Evolutionary conservation across 139 green algal genomes (phyloP).

Genomic region (Parachlorella kessleri): DNA sequence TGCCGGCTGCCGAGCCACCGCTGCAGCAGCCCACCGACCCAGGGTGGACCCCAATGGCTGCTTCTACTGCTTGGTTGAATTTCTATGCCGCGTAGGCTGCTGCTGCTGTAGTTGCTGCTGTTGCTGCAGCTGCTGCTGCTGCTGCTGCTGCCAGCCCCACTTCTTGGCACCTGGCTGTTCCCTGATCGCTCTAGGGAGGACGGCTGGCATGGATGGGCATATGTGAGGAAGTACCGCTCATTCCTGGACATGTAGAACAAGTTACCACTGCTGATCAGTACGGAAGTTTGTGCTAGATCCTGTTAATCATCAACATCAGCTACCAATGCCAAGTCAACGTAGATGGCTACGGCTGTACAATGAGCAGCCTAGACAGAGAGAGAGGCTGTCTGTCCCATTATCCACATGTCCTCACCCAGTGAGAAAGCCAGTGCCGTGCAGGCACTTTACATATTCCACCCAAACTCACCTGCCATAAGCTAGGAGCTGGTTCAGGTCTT

Average conservation of each 20-base stretch:
- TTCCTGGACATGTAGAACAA: no score
- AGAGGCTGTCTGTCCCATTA: no score
- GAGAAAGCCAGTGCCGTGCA: no score
- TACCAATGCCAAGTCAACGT: neutral
- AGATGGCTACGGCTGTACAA: neutral
- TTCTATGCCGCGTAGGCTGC: neutral
- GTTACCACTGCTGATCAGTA: no score
- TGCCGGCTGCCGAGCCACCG: neutral
- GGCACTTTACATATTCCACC: no score
- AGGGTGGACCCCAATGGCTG: neutral
- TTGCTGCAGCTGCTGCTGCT: neutral
- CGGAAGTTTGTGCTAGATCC: neutral
- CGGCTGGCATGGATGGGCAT: neutral
- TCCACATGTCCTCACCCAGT: no score
- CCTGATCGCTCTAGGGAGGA: no score
- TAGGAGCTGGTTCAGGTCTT: conserved; percentile 29
- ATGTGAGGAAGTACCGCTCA: neutral
- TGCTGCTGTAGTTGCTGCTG: neutral
- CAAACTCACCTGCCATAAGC: neutral
- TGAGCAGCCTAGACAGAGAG: no score
- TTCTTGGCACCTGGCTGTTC: no score
- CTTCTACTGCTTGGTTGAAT: no score
- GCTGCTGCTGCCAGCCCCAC: no score
- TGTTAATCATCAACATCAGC: neutral
- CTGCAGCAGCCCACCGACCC: neutral